Conservation (phyloP, 352 stramenopile species). For the Pythium brassicae region DNA sequence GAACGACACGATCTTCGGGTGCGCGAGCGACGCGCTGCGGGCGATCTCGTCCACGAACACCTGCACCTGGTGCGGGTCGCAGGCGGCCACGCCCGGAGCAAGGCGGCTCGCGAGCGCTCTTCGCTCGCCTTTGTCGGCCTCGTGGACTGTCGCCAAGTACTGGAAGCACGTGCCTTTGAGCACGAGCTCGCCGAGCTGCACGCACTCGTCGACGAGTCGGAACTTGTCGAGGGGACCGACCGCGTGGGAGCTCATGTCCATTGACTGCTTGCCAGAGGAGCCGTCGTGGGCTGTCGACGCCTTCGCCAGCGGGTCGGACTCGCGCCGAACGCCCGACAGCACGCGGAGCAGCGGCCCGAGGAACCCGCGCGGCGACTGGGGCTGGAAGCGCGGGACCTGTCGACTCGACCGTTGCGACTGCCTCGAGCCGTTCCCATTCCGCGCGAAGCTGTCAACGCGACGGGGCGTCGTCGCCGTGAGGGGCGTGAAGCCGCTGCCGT, state of each 20-base stretch:
- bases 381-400: constrained; percentile 7
- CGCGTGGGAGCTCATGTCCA: no score
- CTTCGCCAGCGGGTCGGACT: constrained; percentile 4
- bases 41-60: constrained; percentile 33
- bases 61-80: neutral
- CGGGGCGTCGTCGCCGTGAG: neutral
- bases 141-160: neutral
- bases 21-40: constrained; percentile 20
- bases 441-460: neutral
- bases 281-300: neutral
- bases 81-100: constrained; percentile 18
- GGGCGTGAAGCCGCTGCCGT: constrained; percentile 6
- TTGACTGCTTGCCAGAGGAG: no score
- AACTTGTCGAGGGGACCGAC: neutral
- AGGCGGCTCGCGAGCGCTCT: constrained; percentile 16
- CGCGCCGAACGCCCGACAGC: constrained; percentile 5
- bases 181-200: neutral
- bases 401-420: neutral
- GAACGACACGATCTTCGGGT: constrained; percentile 34
- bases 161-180: neutral
- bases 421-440: neutral
- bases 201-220: neutral
- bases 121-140: neutral
- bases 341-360: constrained; percentile 9
- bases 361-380: constrained; percentile 8